These are phyloP conservation scores for Sclerotinia minor DNA, from an alignment of 2,329 filamentous ascomycete genomes.

Conservation along the genomic window DNA sequence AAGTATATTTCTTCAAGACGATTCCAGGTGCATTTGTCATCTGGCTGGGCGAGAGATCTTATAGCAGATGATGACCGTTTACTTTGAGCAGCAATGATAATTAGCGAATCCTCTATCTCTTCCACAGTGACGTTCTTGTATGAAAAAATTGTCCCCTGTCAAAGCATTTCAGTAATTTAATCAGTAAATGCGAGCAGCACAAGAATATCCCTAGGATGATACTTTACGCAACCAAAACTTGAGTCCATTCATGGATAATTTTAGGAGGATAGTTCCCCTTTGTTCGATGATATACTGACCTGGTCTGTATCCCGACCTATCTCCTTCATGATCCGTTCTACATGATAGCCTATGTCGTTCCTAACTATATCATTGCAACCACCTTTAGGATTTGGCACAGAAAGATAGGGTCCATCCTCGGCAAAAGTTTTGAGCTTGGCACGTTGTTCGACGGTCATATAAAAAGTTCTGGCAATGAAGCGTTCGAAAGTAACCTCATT, in stretches of 20 bases:
- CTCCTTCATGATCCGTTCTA: constrained; percentile 29
- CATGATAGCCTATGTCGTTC: constrained; percentile 18
- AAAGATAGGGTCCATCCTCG: not conserved
- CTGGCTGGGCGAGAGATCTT: constrained; percentile 41
- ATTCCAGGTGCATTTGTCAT: constrained; percentile 19
- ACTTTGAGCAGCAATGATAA: constrained; percentile 65
- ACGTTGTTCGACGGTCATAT: constrained; percentile 3
- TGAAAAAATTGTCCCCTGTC: not conserved
- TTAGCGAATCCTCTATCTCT: constrained; percentile 67
- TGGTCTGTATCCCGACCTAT: constrained; percentile 22
- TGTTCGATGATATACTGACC: constrained; percentile 1
- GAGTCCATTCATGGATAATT: constrained; percentile 6
- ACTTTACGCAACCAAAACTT: not conserved
- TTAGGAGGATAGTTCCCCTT: not conserved
- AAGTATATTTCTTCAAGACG: constrained; percentile 57
- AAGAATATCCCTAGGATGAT: not conserved
- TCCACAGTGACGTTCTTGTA: constrained; percentile 61
- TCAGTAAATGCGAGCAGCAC: not conserved
- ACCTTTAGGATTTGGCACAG: not conserved
- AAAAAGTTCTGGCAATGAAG: constrained; percentile 57
- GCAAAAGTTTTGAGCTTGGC: not conserved
- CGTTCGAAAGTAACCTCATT: constrained; percentile 61
- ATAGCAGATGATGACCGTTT: constrained; percentile 69
- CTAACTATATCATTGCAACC: not conserved
- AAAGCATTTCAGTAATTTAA: not conserved